Conservation (phyloP, 2,329 filamentous ascomycete genomes). For the Colletotrichum tropicale region DNA sequence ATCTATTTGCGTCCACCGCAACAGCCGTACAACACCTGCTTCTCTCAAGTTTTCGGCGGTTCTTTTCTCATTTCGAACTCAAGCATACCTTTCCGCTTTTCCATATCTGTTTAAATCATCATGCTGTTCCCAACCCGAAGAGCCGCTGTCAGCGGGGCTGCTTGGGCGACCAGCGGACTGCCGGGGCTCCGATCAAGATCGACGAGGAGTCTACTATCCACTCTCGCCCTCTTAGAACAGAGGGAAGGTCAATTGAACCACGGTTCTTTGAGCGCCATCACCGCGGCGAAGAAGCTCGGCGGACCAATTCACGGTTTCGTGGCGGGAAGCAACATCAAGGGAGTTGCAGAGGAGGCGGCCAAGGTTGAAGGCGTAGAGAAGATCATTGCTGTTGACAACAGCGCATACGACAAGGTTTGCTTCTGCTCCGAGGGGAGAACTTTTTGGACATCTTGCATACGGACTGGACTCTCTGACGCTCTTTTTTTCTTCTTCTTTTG, state of each 20-base stretch:
- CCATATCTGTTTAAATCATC: slow-evolving; percentile 1
- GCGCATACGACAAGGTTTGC: slow-evolving; percentile 85
- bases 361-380: slow-evolving; percentile 93
- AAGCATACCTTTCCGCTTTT: neutral
- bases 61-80: neutral
- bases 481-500: neutral
- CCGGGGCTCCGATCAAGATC: slow-evolving; percentile 26
- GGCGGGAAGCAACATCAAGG: slow-evolving; percentile 79
- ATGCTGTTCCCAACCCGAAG: slow-evolving; percentile 34
- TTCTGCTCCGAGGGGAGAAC: neutral
- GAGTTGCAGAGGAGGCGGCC: slow-evolving; percentile 80
- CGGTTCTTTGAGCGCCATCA: slow-evolving; percentile 83
- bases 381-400: slow-evolving; percentile 86
- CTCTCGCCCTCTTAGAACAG: slow-evolving; percentile 91
- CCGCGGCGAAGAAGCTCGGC: slow-evolving; percentile 85
- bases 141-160: slow-evolving; percentile 20
- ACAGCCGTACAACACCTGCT: neutral
- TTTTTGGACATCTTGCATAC: neutral
- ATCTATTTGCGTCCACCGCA: neutral
- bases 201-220: slow-evolving; percentile 69
- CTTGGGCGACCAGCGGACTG: slow-evolving; percentile 25
- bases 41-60: neutral
- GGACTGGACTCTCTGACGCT: neutral
- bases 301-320: slow-evolving; percentile 86
- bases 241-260: slow-evolving; percentile 84